Evolutionary conservation across 345 rosid species (phyloP).

Genomic region (Sisymbrium altissimum): DNA sequence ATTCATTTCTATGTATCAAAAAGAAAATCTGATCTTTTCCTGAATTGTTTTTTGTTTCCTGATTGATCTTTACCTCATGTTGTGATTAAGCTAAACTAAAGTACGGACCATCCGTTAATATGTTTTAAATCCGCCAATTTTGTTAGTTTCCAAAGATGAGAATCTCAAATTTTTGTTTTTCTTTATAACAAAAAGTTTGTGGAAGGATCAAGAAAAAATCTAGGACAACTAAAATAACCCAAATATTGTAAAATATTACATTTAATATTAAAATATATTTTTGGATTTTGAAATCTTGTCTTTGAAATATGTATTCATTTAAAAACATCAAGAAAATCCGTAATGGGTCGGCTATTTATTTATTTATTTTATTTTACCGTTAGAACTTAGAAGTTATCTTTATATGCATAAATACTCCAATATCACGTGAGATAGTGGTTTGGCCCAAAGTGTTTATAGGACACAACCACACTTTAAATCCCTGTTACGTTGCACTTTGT

Average conservation of each 20-base stretch:
- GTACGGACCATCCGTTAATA: background rate
- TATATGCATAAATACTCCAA: background rate
- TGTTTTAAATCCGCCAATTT: background rate
- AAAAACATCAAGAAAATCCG: background rate
- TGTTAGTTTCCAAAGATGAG: background rate
- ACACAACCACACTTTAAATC: background rate
- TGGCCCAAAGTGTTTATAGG: background rate
- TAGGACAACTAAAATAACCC: background rate
- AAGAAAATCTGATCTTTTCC: background rate
- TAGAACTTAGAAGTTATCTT: conserved; percentile 4
- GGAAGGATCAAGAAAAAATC: background rate
- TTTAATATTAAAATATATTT: background rate
- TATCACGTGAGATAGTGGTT: background rate
- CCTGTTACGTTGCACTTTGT: background rate
- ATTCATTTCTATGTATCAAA: background rate
- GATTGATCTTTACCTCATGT: background rate
- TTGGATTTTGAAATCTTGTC: background rate
- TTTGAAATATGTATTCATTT: background rate
- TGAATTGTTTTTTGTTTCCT: background rate
- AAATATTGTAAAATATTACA: background rate
- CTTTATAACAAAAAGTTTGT: background rate
- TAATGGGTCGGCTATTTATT: background rate
- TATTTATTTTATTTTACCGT: background rate
- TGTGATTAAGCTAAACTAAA: background rate
- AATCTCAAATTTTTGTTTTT: background rate